Evolutionary conservation across 805 yeast species (phyloP).

Genomic region (Danielozyma ontarioensis): DNA sequence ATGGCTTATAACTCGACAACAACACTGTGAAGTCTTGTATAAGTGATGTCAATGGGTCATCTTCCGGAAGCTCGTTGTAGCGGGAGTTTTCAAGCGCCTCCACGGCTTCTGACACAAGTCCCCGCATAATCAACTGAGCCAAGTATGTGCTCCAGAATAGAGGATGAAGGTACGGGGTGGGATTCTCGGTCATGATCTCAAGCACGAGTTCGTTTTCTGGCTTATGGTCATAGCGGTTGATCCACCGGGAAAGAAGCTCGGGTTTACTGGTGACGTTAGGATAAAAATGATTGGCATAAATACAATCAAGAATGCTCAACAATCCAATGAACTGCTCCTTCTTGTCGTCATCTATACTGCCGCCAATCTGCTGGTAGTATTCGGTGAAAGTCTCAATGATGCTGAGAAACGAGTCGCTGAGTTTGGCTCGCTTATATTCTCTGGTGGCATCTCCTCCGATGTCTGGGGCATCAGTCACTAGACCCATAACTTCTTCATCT

Average conservation of each 20-base stretch:
- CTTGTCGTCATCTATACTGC: slow-evolving; percentile 11
- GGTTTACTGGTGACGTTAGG: slow-evolving; percentile 35
- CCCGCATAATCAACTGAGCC: slow-evolving; percentile 54
- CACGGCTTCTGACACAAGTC: slow-evolving; percentile 53
- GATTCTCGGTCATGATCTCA: slow-evolving; percentile 38
- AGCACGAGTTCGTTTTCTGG: slow-evolving; percentile 52
- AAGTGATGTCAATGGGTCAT: slow-evolving; percentile 21
- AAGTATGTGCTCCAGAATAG: slow-evolving; percentile 61
- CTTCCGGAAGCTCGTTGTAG: slow-evolving; percentile 32
- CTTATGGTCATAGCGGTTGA: slow-evolving; percentile 63
- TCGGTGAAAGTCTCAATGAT: slow-evolving; percentile 23
- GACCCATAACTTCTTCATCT: slow-evolving; percentile 26
- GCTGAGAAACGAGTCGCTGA: slow-evolving; percentile 21
- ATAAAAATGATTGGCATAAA: slow-evolving; percentile 47
- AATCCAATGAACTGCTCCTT: slow-evolving; percentile 33
- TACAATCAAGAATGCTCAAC: slow-evolving; percentile 50
- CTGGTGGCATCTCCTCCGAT: slow-evolving; percentile 7
- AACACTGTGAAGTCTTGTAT: slow-evolving; percentile 38
- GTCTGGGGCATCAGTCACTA: slow-evolving; percentile 17
- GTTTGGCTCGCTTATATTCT: slow-evolving; percentile 4
- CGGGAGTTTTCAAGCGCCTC: slow-evolving; percentile 40
- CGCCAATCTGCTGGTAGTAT: slow-evolving; percentile 24
- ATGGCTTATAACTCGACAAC: slow-evolving; percentile 37
- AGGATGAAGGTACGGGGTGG: slow-evolving; percentile 43
- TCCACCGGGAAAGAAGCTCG: slow-evolving; percentile 51